These are phyloP conservation scores for Misopates orontium DNA, from an alignment of 257 asterid genomes.

Conservation along the genomic window DNA sequence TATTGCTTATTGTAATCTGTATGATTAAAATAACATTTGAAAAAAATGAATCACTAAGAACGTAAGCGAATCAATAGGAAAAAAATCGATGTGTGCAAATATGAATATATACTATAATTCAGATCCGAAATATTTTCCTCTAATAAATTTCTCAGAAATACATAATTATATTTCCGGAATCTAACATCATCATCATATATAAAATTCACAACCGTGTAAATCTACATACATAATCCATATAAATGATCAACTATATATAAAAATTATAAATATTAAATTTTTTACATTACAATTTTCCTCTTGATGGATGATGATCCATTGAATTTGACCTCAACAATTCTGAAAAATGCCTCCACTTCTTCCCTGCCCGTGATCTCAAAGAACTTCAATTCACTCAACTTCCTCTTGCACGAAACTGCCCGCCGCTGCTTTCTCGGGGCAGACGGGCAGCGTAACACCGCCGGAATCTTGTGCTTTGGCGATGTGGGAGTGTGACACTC, in stretches of 20 bases:
- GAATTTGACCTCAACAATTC: constrained; percentile 27
- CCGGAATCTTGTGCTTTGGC: constrained; percentile 47
- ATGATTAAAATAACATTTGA: no score
- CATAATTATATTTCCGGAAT: constrained; percentile 11
- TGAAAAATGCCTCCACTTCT: constrained; percentile 50
- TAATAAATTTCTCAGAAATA: constrained; percentile 14
- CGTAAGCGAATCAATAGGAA: background rate
- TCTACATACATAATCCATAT: constrained; percentile 29
- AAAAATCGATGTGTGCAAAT: background rate
- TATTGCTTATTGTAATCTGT: no score
- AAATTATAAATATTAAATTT: background rate
- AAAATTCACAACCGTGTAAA: background rate
- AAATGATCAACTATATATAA: background rate
- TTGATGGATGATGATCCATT: constrained; percentile 29
- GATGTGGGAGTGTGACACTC: constrained; percentile 52
- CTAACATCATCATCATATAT: constrained; percentile 20
- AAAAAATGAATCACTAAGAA: no score
- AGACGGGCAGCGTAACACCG: constrained; percentile 51
- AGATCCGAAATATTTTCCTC: constrained; percentile 14
- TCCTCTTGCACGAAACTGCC: constrained; percentile 49
- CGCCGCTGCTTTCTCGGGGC: constrained; percentile 55
- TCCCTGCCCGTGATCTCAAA: constrained; percentile 40
- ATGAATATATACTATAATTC: background rate
- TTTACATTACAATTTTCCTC: constrained; percentile 45
- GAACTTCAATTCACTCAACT: constrained; percentile 41